Conservation (phyloP, 2,329 filamentous ascomycete species). For the Pseudofabraea citricarpa region DNA sequence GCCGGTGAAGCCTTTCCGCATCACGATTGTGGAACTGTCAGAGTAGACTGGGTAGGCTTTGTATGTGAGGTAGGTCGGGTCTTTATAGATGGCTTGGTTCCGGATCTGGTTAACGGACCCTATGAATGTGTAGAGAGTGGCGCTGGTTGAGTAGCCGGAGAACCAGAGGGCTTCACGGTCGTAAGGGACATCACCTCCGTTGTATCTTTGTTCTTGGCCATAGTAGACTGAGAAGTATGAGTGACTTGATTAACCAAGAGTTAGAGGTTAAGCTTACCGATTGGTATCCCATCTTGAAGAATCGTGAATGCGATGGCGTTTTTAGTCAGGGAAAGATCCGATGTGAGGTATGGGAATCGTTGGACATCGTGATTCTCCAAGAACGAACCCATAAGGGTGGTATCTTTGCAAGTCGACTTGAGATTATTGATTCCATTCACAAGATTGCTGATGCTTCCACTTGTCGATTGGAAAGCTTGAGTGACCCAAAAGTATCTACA, state of each 20-base stretch:
- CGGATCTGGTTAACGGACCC: slow-evolving; percentile 20
- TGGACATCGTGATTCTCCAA: slow-evolving; percentile 30
- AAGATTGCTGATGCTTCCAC: slow-evolving; percentile 23
- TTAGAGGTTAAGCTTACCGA: slow-evolving; percentile 23
- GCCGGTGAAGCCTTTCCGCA: slow-evolving; percentile 20
- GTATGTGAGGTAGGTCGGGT: slow-evolving; percentile 19
- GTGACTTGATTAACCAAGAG: background rate
- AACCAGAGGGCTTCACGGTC: slow-evolving; percentile 43
- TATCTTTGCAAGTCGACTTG: slow-evolving; percentile 26
- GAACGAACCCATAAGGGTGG: slow-evolving; percentile 35
- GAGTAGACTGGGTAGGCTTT: slow-evolving; percentile 22
- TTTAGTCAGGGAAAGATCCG: slow-evolving; percentile 29
- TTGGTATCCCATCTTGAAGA: slow-evolving; percentile 45
- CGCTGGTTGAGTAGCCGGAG: slow-evolving; percentile 31
- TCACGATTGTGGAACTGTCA: slow-evolving; percentile 21
- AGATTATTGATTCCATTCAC: slow-evolving; percentile 23
- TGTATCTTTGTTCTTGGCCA: slow-evolving; percentile 49
- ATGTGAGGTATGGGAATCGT: slow-evolving; percentile 20
- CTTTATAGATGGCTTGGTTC: slow-evolving; percentile 20
- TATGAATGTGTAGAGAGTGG: slow-evolving; percentile 36
- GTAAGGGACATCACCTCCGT: slow-evolving; percentile 30
- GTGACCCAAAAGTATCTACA: slow-evolving; percentile 22
- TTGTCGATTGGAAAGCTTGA: slow-evolving; percentile 22
- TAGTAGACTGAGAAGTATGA: slow-evolving; percentile 36
- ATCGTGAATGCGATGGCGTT: slow-evolving; percentile 46